Evolutionary conservation across 2,329 filamentous ascomycete species (phyloP), one percentile per base, ranked within the genome.

Genomic region (Venturia carpophila): DNA sequence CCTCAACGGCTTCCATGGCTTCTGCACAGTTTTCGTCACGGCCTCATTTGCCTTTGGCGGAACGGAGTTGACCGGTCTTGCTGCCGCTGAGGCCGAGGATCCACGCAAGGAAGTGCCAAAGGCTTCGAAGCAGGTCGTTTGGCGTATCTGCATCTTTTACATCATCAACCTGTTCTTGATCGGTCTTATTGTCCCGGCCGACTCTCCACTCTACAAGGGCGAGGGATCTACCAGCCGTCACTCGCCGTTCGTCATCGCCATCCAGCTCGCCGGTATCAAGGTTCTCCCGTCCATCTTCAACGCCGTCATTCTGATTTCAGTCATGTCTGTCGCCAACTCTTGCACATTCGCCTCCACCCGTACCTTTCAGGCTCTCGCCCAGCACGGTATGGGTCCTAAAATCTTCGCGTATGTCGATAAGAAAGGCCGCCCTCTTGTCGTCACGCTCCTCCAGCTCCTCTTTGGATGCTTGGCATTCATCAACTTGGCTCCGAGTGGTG

Each of bases 381-480:
- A 55, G 37, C 66, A 71, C 27, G 64, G 63, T 30, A 91, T 94
- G 73, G 92, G 90, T 0, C 92, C 92, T 9, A 82, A 79, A 68
- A 80, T 92, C 69, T 80, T 96, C 42, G 85, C 85, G 67, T 96
- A 93, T 76, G 87, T 94, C 71, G 92, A 93, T 78, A 87, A 88
- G 61, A 85, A 88, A 69, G 92, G 92, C 43, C 89, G 92, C 13
- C 92, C 89, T 13, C 81, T 95, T 7, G 82, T 87, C 52, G 85
- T 91, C 62, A 92, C 96, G 69, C 68, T 80, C 10, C 72, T 91
- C 64, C 84, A 91, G 2, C 86, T 87, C 0, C 70, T 75, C 5
- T 74, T 94, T 66, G 91, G 92, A 41, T 80, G 93, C 42, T 80
- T 97, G 9, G 84, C 88, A 52, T 97, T 89, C 79, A 83, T 96